A percentile compares a stretch with the other conserved stretches of the same genome.
Evolutionary conservation across 2,329 filamentous ascomycete species (phyloP).

Genomic region (Fusarium zealandicum): DNA sequence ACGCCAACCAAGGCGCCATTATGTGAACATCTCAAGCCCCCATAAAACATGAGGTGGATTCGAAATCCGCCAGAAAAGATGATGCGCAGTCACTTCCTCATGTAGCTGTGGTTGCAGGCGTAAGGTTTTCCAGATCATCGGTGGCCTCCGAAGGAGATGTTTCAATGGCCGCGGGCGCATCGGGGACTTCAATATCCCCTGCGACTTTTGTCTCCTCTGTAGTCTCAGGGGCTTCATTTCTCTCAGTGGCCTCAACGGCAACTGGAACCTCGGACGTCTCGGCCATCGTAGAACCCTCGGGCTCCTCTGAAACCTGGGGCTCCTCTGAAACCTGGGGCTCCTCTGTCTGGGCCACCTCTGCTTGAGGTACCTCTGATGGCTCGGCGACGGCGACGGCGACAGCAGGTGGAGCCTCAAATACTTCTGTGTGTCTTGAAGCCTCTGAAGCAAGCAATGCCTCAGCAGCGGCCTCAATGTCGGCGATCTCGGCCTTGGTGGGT

Average conservation of each 20-base stretch:
- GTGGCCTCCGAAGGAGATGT: slow-evolving; percentile 8
- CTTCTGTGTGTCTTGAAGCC: slow-evolving; percentile 6
- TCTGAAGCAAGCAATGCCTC: slow-evolving; percentile 28
- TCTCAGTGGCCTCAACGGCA: slow-evolving; percentile 20
- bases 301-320: slow-evolving; percentile 1
- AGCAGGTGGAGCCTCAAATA: slow-evolving; percentile 1
- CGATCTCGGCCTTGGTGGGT: slow-evolving; percentile 22
- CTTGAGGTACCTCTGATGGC: slow-evolving; percentile 3
- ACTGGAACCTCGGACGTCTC: slow-evolving; percentile 13
- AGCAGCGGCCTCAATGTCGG: slow-evolving; percentile 28
- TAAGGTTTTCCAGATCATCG: slow-evolving; percentile 13
- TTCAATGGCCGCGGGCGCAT: slow-evolving; percentile 15
- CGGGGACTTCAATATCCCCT: slow-evolving; percentile 20
- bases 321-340: too few relatives aligned
- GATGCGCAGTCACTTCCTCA: slow-evolving; percentile 21
- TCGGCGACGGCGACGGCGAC: not conserved
- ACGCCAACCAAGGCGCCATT: not conserved
- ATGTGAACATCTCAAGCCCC: not conserved
- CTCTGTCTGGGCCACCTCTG: too few relatives aligned
- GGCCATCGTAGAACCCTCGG: not conserved
- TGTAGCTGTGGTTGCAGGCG: slow-evolving; percentile 17
- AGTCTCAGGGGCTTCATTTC: slow-evolving; percentile 5
- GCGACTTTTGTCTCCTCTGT: slow-evolving; percentile 15
- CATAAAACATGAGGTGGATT: not conserved
- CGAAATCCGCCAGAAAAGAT: not conserved